phyloP scores from a whole-genome alignment of 208 protist genomes.

The Wallacemonas rigidus region DNA sequence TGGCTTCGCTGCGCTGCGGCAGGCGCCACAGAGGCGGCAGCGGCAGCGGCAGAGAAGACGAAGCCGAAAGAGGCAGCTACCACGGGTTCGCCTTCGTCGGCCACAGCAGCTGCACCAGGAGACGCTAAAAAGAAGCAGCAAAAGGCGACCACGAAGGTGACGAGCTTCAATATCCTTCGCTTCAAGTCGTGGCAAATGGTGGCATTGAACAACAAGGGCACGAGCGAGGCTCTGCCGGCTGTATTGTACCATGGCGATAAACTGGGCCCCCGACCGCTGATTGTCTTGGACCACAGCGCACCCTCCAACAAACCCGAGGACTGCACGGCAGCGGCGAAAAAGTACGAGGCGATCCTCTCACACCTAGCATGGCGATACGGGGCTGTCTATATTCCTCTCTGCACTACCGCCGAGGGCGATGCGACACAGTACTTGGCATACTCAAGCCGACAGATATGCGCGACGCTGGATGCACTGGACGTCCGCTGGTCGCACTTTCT shows the following conservation, averaged over 20 bases:
- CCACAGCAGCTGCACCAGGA: neutral
- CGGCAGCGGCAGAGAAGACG: neutral
- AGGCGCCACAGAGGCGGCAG: neutral
- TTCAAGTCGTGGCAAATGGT: constrained; percentile 70
- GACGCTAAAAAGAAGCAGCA: constrained; percentile 16
- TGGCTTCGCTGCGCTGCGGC: constrained; percentile 25
- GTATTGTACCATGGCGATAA: constrained; percentile 70
- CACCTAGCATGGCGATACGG: constrained; percentile 68
- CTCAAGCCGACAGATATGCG: constrained; percentile 63
- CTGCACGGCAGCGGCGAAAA: constrained; percentile 35
- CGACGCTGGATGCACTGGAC: constrained; percentile 78
- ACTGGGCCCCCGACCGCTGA: constrained; percentile 76
- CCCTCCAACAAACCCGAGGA: neutral
- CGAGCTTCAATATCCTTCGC: constrained; percentile 39
- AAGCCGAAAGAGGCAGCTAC: neutral
- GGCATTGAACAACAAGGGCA: constrained; percentile 26
- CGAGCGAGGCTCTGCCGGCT: constrained; percentile 18
- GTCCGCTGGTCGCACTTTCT: constrained; percentile 83
- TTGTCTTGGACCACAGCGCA: constrained; percentile 78
- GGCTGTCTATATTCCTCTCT: constrained; percentile 69
- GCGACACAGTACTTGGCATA: constrained; percentile 42
- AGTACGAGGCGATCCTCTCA: constrained; percentile 68
- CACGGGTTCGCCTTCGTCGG: neutral
- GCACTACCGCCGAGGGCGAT: constrained; percentile 19
- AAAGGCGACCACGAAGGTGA: constrained; percentile 24